These are phyloP conservation scores for Thuidium tamariscinum DNA, from an alignment of 225 moss, liverwort and hornwort species.

Conservation along the genomic window DNA sequence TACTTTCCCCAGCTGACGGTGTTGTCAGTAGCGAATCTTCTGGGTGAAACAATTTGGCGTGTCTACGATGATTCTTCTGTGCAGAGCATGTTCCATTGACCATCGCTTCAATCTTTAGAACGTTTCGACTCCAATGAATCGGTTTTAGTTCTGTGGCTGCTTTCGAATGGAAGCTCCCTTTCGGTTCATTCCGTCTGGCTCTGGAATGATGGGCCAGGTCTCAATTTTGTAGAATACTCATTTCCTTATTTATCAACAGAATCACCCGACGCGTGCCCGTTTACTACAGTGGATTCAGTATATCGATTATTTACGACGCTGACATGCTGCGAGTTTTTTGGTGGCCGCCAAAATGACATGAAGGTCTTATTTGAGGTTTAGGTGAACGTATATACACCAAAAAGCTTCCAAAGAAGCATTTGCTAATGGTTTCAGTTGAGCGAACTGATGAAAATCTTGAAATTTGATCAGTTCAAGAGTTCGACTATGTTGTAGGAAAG, in stretches of 20 bases:
- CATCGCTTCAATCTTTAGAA: neutral
- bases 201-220: slow-evolving; percentile 21
- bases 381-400: neutral
- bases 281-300: neutral
- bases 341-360: neutral
- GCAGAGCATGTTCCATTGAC: slow-evolving; percentile 64
- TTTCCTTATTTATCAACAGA: slow-evolving; percentile 9
- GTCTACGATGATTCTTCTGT: slow-evolving; percentile 88
- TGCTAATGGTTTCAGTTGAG: too few relatives aligned
- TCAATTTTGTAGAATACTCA: slow-evolving; percentile 25
- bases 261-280: neutral
- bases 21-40: slow-evolving; percentile 81
- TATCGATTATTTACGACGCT: neutral
- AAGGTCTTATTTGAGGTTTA: neutral
- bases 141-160: slow-evolving; percentile 12
- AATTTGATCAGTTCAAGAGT: neutral
- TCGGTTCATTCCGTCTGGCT: slow-evolving; percentile 15
- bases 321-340: neutral
- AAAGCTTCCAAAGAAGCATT: neutral
- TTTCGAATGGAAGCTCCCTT: slow-evolving; percentile 26
- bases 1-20: slow-evolving; percentile 86
- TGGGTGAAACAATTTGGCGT: slow-evolving; percentile 95
- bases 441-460: neutral
- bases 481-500: neutral
- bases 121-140: neutral